Conservation (phyloP, 257 asterid genomes). For the Cynanchum wilfordii region DNA sequence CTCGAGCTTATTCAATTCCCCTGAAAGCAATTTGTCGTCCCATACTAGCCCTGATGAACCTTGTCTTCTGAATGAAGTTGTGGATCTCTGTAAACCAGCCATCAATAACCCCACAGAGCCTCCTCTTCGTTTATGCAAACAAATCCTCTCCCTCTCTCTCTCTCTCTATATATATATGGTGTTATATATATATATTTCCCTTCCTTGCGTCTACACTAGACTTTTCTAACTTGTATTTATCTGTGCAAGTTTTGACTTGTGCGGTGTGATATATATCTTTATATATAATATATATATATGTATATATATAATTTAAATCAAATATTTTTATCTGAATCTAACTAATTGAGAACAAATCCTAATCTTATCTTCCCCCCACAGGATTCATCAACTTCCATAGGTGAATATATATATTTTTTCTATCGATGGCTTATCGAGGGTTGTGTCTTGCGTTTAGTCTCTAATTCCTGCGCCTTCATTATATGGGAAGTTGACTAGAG, state of each 20-base stretch:
- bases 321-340: no score
- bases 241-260: background rate
- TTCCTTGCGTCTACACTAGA: background rate
- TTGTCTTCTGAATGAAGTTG: constrained; percentile 71
- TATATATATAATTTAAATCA: no score
- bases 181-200: no score
- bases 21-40: constrained; percentile 65
- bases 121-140: background rate
- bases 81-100: constrained; percentile 85
- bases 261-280: background rate
- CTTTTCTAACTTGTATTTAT: background rate
- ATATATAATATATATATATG: background rate
- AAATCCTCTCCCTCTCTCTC: background rate
- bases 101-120: constrained; percentile 17
- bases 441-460: no score
- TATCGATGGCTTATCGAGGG: no score
- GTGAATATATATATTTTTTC: no score
- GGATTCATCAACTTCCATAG: background rate
- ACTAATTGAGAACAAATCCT: no score
- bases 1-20: constrained; percentile 41
- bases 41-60: constrained; percentile 91
- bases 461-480: no score
- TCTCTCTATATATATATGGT: no score
- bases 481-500: no score
- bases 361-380: background rate